Base-by-base conservation (phyloP, 1,139 yeast species). In the Cylindricascospora bacillispora region DNA sequence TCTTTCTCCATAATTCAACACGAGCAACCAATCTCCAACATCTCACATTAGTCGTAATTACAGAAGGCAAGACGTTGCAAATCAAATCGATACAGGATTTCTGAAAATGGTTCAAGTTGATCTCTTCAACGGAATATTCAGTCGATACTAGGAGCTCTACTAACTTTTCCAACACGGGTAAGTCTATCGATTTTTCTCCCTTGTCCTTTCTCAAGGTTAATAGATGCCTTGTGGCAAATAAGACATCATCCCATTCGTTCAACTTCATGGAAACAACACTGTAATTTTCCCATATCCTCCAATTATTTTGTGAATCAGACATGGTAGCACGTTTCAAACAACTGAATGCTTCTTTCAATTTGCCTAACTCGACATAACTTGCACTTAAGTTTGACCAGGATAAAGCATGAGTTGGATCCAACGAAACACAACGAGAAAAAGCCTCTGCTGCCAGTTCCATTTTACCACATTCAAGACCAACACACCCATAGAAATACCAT, bases 311-410 rank as follows among this genome's bases (percentile, higher is more conserved):
- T 17, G 77, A 76, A 27, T 74, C 75, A 15, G 83, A 78, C 15
- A 77, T 60, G 14, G 80, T 65, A 0, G 97, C 95, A 38, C 73
- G 73, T 47, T 78, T 75, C 39, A 85, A 61, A 0, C 97, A 94
- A 43, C 70, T 74, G 44, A 81, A 78, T 0, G 95, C 93, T 39
- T 83, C 93, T 36, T 70, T 67, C 16, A 69, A 56, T 52, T 80
- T 80, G 30, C 70, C 76, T 28, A 69, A 52, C 38, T 71, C 69
- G 26, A 85, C 59, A 33, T 82, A 64, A 0, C 95, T 74, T 12
- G 93, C 75, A 4, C 94, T 86, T 43, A 92, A 64, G 50, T 89
- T 92, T n/a, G 94, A 77, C 98, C 98, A 92, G 1, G 94, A 74
- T 49, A 74, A 74, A 1, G 92, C 67, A 47, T 76, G 85, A 1